Conservation (phyloP, 257 asterid species). For the Ilex aquifolium region DNA sequence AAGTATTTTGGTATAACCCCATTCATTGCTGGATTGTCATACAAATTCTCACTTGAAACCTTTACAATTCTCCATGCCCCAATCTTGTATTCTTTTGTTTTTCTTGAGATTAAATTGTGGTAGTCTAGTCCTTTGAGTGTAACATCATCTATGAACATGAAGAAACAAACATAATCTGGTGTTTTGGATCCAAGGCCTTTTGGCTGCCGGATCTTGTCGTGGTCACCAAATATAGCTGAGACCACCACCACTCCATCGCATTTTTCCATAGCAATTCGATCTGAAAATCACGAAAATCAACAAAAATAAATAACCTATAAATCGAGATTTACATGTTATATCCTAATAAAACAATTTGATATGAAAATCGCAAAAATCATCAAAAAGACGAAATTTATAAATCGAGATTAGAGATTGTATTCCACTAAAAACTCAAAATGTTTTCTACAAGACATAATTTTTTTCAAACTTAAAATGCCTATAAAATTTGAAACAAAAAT, state of each 20-base stretch:
- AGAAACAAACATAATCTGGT: conserved; percentile 50
- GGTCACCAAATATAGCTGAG: conserved; percentile 80
- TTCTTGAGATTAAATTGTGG: conserved; percentile 44
- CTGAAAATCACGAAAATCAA: conserved; percentile 25
- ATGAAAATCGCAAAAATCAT: conserved; percentile 24
- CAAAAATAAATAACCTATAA: background rate
- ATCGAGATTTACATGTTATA: background rate
- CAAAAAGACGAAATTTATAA: background rate
- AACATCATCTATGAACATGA: conserved; percentile 79
- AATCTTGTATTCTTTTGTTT: conserved; percentile 32
- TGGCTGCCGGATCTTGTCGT: conserved; percentile 96
- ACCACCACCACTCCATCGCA: conserved; percentile 72
- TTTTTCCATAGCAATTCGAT: conserved; percentile 50
- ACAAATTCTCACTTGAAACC: conserved; percentile 36
- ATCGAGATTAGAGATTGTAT: background rate
- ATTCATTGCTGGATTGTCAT: conserved; percentile 77
- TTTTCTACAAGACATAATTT: too few relatives aligned
- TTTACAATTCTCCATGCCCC: conserved; percentile 82
- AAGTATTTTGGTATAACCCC: conserved; percentile 70
- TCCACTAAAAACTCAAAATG: too few relatives aligned
- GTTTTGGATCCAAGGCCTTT: conserved; percentile 68
- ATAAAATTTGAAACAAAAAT: background rate
- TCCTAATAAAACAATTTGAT: conserved; percentile 16
- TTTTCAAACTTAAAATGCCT: background rate
- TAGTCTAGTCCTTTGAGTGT: conserved; percentile 43